Base-by-base conservation (phyloP, 2,329 filamentous ascomycete genomes). In the Trichoderma koningii region DNA sequence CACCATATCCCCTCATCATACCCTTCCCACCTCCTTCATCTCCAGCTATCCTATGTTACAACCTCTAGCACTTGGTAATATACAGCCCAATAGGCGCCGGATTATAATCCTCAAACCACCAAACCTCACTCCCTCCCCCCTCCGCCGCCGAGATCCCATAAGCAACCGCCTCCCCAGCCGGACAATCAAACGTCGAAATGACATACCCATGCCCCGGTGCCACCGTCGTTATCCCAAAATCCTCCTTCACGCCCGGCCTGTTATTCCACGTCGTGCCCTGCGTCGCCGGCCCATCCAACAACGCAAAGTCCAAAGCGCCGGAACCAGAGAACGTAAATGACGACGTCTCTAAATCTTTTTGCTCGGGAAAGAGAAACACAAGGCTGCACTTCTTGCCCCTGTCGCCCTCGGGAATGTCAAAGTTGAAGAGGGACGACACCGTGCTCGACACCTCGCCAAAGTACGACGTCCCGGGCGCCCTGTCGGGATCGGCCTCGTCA, bases 51-150 rank as follows among this genome's bases (percentile, higher is more conserved):
- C 34, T 44, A 68, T 38, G 5, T 38, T 38, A 38, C 0, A 38
- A 0, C 17, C n/a, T 19, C 50, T 67, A 75, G 60, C 72, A 77
- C 41, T 70, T 73, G 9, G 74, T 76, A 45, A 80, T 75, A 67
- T 74, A 79, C 66, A 80, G 65, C 14, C 78, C 78, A 51, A 80
- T 72, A n/a, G 79, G 77, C 44, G 74, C 76, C 5, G 77, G 78
- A 70, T 87, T 88, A 69, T 78, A 88, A 72, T 90, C 86, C 76
- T 91, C 81, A 77, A 89, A 88, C 75, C 83, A 90, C 64, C 82
- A 75, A 45, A 90, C 74, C 55, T 78, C 72, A 45, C 85, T 85
- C 68, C 76, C 77, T 3, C 81, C 83, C 6, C 76, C 76, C 26
- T 59, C 47, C 21, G 61, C 67, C 26, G 42, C 51, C 53, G 76